Conservation (phyloP, 1,284 basidiomycete genomes). For the Takashimella koratensis region DNA sequence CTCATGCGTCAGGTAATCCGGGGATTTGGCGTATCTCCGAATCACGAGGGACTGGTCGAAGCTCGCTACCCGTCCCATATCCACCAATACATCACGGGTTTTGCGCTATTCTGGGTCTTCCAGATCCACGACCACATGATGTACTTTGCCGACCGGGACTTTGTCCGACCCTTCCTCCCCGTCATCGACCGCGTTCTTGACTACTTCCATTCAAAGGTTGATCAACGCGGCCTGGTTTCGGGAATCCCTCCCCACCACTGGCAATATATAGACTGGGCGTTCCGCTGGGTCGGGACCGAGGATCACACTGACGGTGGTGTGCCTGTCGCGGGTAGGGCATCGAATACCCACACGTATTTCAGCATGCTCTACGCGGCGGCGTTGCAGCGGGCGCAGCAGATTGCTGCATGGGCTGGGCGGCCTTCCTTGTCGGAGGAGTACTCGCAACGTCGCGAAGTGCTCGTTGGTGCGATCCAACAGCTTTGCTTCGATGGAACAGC, state of each 20-base stretch:
- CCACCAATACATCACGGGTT: constrained; percentile 27
- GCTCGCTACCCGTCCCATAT: constrained; percentile 28
- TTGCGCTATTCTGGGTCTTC: constrained; percentile 27
- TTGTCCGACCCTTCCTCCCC: constrained; percentile 16
- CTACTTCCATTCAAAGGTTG: constrained; percentile 24
- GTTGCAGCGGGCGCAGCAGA: constrained; percentile 11
- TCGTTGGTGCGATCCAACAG: constrained; percentile 17
- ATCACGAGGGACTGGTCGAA: constrained; percentile 24
- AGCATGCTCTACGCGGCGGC: constrained; percentile 28
- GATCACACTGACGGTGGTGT: constrained; percentile 27
- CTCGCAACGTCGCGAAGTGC: constrained; percentile 6
- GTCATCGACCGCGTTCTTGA: constrained; percentile 25
- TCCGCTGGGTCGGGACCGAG: constrained; percentile 16
- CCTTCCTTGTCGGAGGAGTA: constrained; percentile 19
- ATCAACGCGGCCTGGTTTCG: constrained; percentile 21
- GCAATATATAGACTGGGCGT: constrained; percentile 34
- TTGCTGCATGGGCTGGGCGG: constrained; percentile 18
- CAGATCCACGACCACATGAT: constrained; percentile 24
- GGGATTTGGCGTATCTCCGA: constrained; percentile 24
- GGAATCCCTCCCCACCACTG: constrained; percentile 21
- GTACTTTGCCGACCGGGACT: constrained; percentile 19
- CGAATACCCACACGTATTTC: constrained; percentile 28
- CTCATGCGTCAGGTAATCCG: constrained; percentile 25
- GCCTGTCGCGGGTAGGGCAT: constrained; percentile 20
- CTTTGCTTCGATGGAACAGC: constrained; percentile 25